Evolutionary conservation across 495 filamentous ascomycete genomes (phyloP), one percentile per base, ranked within the genome.

Genomic region (Xylaria curta): DNA sequence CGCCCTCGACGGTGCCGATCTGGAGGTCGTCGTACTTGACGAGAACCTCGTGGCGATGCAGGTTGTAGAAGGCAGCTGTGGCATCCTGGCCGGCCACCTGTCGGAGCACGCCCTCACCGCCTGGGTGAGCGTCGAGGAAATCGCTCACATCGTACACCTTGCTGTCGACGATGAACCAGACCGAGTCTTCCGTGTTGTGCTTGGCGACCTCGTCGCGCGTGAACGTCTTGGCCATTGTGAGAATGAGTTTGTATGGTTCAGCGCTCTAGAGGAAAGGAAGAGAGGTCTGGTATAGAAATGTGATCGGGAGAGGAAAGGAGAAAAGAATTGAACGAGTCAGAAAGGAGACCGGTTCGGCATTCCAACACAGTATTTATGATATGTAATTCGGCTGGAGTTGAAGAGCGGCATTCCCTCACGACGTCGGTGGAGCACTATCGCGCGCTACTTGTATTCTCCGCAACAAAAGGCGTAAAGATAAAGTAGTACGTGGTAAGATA

Each of bases 81-180:
- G 93, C 93, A 82, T 97, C 94, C 76, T 87, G 88, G 80, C 94
- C 94, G 51, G 92, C 94, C 63, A 94, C 91, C 82, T 95, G 94
- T 56, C 92, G 87, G 42, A 97, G 90, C 53, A 97, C 93, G 66
- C 91, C 89, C 73, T 91, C 89, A 76, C 94, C 94, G 73, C 95
- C 94, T 24, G 94, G 94, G 77, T 98, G 95, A 69, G 94, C 94
- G 84, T 95, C 93, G 68, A 95, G 84, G 81, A 98, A 97, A 68
- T 97, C 94, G 54, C 93, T 92, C 56, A 96, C 91, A 82, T 98
- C 95, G 85, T 97, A 98, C 74, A 95, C 93, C 74, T 92, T 92
- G 70, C 91, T 90, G 84, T 98, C 94, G 75, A 98, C 90, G 76
- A 98, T 91, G 76, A 94, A 90, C 89, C 92, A 93, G 68, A 79